Conservation (phyloP, 1,284 basidiomycete genomes). For the Rhodotorula glutinis region DNA sequence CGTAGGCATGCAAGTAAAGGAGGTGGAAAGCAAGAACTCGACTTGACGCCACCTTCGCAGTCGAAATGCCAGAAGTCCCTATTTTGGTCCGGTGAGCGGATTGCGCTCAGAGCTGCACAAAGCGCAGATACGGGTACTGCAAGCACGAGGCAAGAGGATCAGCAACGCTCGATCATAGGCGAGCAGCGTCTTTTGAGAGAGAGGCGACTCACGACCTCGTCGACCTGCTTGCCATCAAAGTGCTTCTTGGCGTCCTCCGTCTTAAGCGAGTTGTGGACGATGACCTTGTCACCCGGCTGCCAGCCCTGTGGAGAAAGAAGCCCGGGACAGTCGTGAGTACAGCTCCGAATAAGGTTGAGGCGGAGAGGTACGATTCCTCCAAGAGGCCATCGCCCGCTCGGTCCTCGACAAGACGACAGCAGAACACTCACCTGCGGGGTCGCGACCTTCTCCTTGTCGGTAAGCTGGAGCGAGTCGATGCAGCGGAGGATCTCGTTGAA, state of each 20-base stretch:
- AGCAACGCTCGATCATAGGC: neutral
- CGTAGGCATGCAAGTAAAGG: too few species aligned
- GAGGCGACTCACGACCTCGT: slow-evolving; percentile 45
- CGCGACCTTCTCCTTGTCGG: slow-evolving; percentile 72
- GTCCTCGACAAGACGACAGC: neutral
- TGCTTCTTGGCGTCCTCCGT: slow-evolving; percentile 84
- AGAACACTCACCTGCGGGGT: slow-evolving; percentile 49
- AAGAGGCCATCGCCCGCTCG: too few species aligned
- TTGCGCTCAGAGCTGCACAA: slow-evolving; percentile 28
- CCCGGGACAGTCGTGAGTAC: neutral
- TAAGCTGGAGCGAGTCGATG: slow-evolving; percentile 83
- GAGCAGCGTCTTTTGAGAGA: too few species aligned
- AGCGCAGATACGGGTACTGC: slow-evolving; percentile 23
- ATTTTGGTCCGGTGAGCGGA: neutral
- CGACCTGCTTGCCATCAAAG: slow-evolving; percentile 62
- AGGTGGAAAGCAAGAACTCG: too few species aligned
- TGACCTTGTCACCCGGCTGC: slow-evolving; percentile 76
- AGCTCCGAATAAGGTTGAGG: slow-evolving; percentile 1
- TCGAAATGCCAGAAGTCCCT: neutral
- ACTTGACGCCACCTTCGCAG: neutral
- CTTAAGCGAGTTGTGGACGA: slow-evolving; percentile 63
- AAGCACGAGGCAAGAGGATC: slow-evolving; percentile 28
- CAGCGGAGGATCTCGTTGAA: slow-evolving; percentile 58
- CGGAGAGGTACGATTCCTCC: too few species aligned
- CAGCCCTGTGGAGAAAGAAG: slow-evolving; percentile 4